Evolutionary conservation across 2,329 filamentous ascomycete species (phyloP), one percentile per base, ranked within the genome.

Genomic region (Pseudocercospora pini-densiflorae): DNA sequence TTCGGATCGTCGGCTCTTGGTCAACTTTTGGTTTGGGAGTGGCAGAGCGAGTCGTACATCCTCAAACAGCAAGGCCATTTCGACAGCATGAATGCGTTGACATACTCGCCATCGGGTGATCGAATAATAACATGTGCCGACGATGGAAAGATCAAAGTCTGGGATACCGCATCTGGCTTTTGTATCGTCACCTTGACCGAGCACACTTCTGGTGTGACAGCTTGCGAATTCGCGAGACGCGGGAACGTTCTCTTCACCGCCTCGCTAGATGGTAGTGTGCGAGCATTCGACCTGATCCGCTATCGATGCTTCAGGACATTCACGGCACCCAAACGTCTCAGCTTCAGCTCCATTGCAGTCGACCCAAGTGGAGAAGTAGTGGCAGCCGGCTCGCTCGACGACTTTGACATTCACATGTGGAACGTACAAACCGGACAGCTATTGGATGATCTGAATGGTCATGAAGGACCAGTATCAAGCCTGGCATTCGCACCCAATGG

Each of bases 31-130:
- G 95, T 99, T 3, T 99, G 95, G 95, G 95, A 99, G 79, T 99
- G 96, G 94, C 94, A 98, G 77, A 99, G 95, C 0, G 96, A 99
- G 79, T 98, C 94, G 5, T 99, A 99, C 79, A 96, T 99, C 65
- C 84, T 99, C 57, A 99, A 99, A 81, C 95, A 99, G 77, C 95
- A 98, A 79, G 95, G 94, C 0, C 95, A 99, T 80, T 94, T 97
- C 71, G 95, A 99, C 78, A 91, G 93, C 1, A 94, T 98, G 88
- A 98, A 98, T 79, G 88, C 93, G 0, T 84, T 99, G 3, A 90
- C 92, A 8, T 99, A 98, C 80, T 94, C 95, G 5, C 94, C 95
- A 0, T 94, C 97, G 75, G 94, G 95, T 4, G 92, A 97, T 75
- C 90, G 92, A 45, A 92, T 99, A 69, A 90, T 99, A 66, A 99